Evolutionary conservation across 2,329 filamentous ascomycete species (phyloP).

Genomic region (Berkeleyomyces basicola): DNA sequence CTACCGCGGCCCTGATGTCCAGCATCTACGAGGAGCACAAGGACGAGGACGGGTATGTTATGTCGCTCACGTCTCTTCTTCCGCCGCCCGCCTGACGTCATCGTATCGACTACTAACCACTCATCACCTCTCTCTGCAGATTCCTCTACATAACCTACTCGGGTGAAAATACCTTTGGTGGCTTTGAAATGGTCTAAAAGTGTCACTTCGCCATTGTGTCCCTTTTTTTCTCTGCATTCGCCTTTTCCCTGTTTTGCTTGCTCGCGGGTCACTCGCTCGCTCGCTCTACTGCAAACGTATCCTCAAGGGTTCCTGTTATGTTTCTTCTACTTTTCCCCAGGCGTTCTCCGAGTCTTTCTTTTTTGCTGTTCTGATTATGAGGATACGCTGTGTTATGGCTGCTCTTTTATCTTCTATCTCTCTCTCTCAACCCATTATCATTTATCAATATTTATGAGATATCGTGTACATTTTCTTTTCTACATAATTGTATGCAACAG

Average conservation of each 20-base stretch:
- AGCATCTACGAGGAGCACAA: constrained; percentile 99
- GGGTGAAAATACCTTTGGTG: constrained; percentile 95
- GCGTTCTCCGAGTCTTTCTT: neutral
- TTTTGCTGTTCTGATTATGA: neutral
- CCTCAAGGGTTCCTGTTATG: neutral
- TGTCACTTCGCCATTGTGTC: neutral
- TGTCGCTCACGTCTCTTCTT: neutral
- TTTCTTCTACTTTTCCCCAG: neutral
- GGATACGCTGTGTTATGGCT: neutral
- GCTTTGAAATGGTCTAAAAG: constrained; percentile 25
- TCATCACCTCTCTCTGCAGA: constrained; percentile 27
- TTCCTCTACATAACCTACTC: constrained; percentile 99
- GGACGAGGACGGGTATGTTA: constrained; percentile 49
- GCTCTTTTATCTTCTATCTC: neutral
- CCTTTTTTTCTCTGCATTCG: neutral
- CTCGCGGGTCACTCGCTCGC: neutral
- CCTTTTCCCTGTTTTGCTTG: neutral
- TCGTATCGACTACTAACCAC: neutral
- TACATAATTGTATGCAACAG: neutral
- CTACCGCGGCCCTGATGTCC: constrained; percentile 95
- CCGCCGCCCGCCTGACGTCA: neutral
- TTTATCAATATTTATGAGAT: neutral
- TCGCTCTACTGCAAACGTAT: neutral
- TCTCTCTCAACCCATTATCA: neutral
- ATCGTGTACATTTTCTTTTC: neutral